Evolutionary conservation across 2,329 filamentous ascomycete genomes (phyloP).

Genomic region (Penicillium occitanis): DNA sequence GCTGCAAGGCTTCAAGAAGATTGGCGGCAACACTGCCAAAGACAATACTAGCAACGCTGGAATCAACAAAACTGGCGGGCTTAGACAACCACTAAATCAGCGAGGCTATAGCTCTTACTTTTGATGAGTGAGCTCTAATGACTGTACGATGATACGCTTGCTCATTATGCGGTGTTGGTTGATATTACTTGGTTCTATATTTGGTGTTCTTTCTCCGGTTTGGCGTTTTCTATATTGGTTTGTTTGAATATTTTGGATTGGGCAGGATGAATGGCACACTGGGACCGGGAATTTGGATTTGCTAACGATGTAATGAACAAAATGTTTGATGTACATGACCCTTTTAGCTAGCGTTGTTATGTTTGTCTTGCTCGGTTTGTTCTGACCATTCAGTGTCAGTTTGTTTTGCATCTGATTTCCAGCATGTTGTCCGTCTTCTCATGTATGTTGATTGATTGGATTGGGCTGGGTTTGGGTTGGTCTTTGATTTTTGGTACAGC

Average conservation of each 20-base stretch:
- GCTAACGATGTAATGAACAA: constrained; percentile 16
- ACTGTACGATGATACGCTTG: constrained; percentile 11
- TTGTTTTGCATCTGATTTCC: constrained; percentile 22
- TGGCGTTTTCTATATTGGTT: not conserved
- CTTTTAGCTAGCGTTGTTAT: constrained; percentile 17
- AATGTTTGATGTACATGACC: constrained; percentile 16
- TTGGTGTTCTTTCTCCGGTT: not conserved
- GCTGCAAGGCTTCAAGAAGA: constrained; percentile 50
- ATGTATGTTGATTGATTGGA: not conserved
- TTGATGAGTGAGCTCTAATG: constrained; percentile 24
- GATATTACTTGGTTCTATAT: not conserved
- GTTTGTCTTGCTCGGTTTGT: constrained; percentile 14
- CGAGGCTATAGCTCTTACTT: constrained; percentile 38
- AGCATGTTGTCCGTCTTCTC: not conserved
- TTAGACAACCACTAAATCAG: constrained; percentile 34
- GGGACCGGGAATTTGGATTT: constrained; percentile 4
- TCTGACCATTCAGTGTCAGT: constrained; percentile 22
- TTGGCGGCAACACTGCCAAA: constrained; percentile 35
- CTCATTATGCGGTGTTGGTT: constrained; percentile 12
- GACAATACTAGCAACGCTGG: constrained; percentile 32
- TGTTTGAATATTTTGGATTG: not conserved
- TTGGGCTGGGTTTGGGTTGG: not conserved
- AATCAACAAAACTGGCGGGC: constrained; percentile 31
- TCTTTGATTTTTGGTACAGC: not conserved
- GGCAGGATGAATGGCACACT: not conserved